Percentiles rank a stretch among this genome's conserved stretches.
Conservation (phyloP, 331 rosid genomes). For the Rosa hybrid region DNA sequence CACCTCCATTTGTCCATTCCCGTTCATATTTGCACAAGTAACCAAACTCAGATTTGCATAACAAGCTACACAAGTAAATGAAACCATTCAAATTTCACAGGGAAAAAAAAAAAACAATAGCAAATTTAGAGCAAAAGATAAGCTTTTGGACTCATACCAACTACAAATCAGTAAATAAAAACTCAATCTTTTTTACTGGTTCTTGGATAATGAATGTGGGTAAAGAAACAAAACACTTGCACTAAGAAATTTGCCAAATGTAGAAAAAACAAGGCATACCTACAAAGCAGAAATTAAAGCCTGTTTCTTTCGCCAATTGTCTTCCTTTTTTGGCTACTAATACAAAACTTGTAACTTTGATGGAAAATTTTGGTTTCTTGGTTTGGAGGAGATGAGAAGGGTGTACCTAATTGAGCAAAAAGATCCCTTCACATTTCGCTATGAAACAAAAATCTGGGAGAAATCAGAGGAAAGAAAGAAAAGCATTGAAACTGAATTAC, state of each 20-base stretch:
- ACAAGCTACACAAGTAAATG: conserved; percentile 21
- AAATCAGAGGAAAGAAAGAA: neutral
- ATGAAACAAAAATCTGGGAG: conserved; percentile 22
- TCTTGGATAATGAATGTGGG: neutral
- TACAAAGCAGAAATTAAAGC: conserved; percentile 5
- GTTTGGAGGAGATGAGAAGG: conserved; percentile 16
- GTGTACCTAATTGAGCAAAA: neutral
- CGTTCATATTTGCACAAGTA: conserved; percentile 53
- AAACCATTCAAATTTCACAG: neutral
- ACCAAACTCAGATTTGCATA: conserved; percentile 27
- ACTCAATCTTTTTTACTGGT: neutral
- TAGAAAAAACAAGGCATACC: neutral
- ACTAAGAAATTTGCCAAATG: neutral
- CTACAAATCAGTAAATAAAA: neutral
- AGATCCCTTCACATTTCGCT: conserved; percentile 35
- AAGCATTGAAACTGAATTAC: conserved; percentile 26
- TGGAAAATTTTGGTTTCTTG: conserved; percentile 1
- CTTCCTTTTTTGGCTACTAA: conserved; percentile 12
- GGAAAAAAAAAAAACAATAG: neutral
- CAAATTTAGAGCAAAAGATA: conserved; percentile 9
- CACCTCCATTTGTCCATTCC: conserved; percentile 71
- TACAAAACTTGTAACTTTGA: neutral
- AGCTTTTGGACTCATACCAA: neutral
- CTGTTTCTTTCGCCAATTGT: neutral
- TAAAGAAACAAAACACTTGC: neutral